Evolutionary conservation across 176 grass and related monocot species (phyloP).

Genomic region (Zoysia pacifica): DNA sequence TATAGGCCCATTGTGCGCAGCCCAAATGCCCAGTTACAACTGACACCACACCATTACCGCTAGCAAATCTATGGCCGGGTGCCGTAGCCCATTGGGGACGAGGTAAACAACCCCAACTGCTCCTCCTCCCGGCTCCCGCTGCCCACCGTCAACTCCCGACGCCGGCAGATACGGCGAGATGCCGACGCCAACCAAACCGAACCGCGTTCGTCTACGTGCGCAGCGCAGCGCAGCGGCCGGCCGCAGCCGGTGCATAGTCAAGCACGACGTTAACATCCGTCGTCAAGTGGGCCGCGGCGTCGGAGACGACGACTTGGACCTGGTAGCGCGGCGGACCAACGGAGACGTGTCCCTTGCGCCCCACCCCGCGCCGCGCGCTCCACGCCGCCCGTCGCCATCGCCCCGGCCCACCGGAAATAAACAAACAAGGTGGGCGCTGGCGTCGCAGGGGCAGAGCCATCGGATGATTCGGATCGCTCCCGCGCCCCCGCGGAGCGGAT

Average conservation of each 20-base stretch:
- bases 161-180: constrained; percentile 3
- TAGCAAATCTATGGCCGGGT: neutral
- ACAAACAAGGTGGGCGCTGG: constrained; percentile 34
- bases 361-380: constrained; percentile 41
- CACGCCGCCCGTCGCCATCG: constrained; percentile 16
- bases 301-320: constrained; percentile 37
- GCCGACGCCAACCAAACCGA: constrained; percentile 23
- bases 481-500: no score
- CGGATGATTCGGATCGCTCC: no score
- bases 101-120: neutral
- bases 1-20: no score
- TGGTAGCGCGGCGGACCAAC: constrained; percentile 5
- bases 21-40: no score
- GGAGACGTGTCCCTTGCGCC: constrained; percentile 33
- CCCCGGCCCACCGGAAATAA: neutral
- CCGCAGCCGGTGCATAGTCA: neutral
- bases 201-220: constrained; percentile 40
- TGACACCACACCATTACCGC: neutral
- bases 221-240: no score
- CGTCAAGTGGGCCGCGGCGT: constrained; percentile 21
- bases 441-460: constrained; percentile 30
- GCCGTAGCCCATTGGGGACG: neutral
- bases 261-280: neutral
- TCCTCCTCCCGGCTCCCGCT: no score
- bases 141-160: neutral